Evolutionary conservation across 495 filamentous ascomycete genomes (phyloP).

Genomic region (Hypoxylon rickii): DNA sequence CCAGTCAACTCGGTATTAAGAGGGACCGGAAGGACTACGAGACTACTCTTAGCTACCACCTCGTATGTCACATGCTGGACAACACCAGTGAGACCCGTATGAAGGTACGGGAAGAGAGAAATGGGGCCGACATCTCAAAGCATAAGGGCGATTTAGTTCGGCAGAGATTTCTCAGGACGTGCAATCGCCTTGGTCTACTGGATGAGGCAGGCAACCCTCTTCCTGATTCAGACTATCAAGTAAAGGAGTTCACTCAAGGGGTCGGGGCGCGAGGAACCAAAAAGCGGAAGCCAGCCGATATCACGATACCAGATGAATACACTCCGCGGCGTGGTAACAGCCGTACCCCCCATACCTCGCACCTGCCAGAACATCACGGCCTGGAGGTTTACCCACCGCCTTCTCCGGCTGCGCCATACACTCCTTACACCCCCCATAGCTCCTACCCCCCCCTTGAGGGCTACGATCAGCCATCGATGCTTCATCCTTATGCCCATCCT

Average conservation of each 20-base stretch:
- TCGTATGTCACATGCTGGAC: constrained; percentile 34
- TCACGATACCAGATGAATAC: background rate
- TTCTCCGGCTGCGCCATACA: background rate
- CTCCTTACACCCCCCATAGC: too few species aligned
- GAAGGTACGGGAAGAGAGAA: constrained; percentile 32
- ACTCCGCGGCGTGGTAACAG: background rate
- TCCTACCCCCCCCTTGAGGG: too few species aligned
- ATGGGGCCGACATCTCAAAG: constrained; percentile 41
- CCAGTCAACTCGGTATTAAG: constrained; percentile 2
- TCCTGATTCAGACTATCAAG: background rate
- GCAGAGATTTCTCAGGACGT: constrained; percentile 17
- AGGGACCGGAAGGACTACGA: constrained; percentile 11
- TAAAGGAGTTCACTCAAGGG: background rate
- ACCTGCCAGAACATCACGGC: background rate
- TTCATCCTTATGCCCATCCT: too few species aligned
- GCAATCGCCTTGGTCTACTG: constrained; percentile 1
- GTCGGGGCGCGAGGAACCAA: background rate
- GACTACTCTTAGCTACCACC: constrained; percentile 34
- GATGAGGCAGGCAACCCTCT: constrained; percentile 25
- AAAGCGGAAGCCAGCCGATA: background rate
- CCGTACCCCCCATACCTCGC: background rate
- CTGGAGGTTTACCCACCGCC: background rate
- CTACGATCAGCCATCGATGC: too few species aligned
- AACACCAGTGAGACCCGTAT: constrained; percentile 26
- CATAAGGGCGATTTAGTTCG: constrained; percentile 44